A percentile compares a stretch with the other conserved stretches of the same genome.
Evolutionary conservation across 768 basidiomycete species (phyloP).

Genomic region (Suillus sp.): DNA sequence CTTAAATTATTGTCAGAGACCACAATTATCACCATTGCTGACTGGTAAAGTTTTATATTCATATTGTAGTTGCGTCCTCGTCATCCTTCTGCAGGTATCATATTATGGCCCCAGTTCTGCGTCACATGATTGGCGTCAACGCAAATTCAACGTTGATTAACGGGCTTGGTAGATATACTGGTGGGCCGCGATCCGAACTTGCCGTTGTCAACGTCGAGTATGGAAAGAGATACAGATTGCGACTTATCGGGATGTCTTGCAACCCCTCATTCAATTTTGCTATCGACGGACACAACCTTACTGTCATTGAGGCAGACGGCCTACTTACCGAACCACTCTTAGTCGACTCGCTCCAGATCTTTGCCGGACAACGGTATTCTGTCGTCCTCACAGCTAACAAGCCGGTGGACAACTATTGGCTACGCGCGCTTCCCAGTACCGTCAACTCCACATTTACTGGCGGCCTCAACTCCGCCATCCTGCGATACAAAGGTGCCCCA

Average conservation of each 20-base stretch:
- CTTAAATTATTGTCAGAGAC: neutral
- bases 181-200: neutral
- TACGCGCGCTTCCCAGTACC: slow-evolving; percentile 41
- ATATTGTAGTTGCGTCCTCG: neutral
- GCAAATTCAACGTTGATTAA: neutral
- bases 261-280: slow-evolving; percentile 18
- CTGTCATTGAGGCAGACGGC: slow-evolving; percentile 41
- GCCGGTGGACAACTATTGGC: slow-evolving; percentile 55
- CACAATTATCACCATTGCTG: neutral
- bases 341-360: slow-evolving; percentile 37
- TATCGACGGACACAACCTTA: slow-evolving; percentile 26
- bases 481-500: neutral
- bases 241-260: neutral
- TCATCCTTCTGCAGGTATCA: neutral
- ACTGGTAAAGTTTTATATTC: neutral
- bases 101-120: neutral
- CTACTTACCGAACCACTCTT: slow-evolving; percentile 26
- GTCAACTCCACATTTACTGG: slow-evolving; percentile 23
- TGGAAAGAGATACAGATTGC: slow-evolving; percentile 1
- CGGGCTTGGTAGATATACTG: neutral
- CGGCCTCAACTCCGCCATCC: neutral
- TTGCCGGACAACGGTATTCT: slow-evolving; percentile 44
- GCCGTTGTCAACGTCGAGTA: neutral
- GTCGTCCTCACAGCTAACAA: slow-evolving; percentile 47
- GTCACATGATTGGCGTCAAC: neutral